phyloP scores from a whole-genome alignment of 2,329 filamentous ascomycete genomes.

The Beauveria rudraprayagi region DNA sequence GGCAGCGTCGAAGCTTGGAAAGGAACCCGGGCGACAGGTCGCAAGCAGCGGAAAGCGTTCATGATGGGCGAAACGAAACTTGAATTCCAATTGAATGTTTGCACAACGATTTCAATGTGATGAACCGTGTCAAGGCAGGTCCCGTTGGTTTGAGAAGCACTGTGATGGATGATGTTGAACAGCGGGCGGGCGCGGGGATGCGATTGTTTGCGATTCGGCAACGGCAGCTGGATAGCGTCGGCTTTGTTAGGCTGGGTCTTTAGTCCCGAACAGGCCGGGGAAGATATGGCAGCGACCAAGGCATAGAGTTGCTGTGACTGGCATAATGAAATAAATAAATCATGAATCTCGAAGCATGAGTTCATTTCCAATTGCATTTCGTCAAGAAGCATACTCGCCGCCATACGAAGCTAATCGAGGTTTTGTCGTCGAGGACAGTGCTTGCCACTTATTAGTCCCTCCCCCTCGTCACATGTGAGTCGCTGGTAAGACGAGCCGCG shows the following conservation, averaged over 20 bases:
- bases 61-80: constrained; percentile 23
- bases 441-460: too few species aligned
- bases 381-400: too few species aligned
- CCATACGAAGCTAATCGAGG: too few species aligned
- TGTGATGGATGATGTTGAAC: constrained; percentile 1
- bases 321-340: background rate
- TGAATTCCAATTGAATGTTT: background rate
- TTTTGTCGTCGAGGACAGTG: too few species aligned
- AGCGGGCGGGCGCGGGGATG: constrained; percentile 8
- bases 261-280: background rate
- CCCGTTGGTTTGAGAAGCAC: background rate
- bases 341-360: background rate
- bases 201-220: constrained; percentile 6
- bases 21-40: constrained; percentile 43
- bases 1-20: constrained; percentile 52
- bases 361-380: too few species aligned
- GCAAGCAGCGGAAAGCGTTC: constrained; percentile 50
- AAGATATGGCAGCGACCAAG: background rate
- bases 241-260: background rate
- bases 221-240: constrained; percentile 10
- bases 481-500: too few species aligned
- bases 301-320: too few species aligned
- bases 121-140: background rate
- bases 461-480: too few species aligned
- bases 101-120: background rate